phyloP scores from a whole-genome alignment of 345 rosid genomes.

The Alliaria petiolata region DNA sequence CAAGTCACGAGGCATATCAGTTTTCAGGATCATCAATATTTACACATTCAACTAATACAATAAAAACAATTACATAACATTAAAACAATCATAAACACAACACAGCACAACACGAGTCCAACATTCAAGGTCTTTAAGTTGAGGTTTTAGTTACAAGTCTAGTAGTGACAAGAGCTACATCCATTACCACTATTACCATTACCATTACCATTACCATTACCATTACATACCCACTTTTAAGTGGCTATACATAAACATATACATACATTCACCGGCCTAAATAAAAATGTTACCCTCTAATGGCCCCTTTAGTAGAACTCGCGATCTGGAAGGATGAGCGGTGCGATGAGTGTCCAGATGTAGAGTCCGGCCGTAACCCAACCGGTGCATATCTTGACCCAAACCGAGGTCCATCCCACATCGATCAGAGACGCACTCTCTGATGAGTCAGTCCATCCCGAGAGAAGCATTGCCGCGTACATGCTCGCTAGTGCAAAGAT shows the following conservation, averaged over 20 bases:
- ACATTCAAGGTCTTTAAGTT: not conserved
- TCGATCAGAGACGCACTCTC: conserved; percentile 75
- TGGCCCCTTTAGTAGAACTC: conserved; percentile 48
- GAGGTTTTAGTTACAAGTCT: conserved; percentile 7
- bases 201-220: not conserved
- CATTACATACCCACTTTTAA: conserved; percentile 11
- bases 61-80: not conserved
- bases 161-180: not conserved
- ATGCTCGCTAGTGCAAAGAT: conserved; percentile 95
- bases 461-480: conserved; percentile 97
- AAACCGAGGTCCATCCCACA: conserved; percentile 97
- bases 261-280: not conserved
- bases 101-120: too few species aligned
- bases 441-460: conserved; percentile 83
- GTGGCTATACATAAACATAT: conserved; percentile 5
- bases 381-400: conserved; percentile 90
- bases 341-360: conserved; percentile 75
- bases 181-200: too few species aligned
- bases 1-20: not conserved
- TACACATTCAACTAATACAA: not conserved
- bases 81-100: not conserved
- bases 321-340: conserved; percentile 57
- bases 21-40: not conserved
- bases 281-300: not conserved
- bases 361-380: conserved; percentile 82